Base-by-base conservation (phyloP, 1,139 yeast species). In the Zygosaccharomyces sapae region DNA sequence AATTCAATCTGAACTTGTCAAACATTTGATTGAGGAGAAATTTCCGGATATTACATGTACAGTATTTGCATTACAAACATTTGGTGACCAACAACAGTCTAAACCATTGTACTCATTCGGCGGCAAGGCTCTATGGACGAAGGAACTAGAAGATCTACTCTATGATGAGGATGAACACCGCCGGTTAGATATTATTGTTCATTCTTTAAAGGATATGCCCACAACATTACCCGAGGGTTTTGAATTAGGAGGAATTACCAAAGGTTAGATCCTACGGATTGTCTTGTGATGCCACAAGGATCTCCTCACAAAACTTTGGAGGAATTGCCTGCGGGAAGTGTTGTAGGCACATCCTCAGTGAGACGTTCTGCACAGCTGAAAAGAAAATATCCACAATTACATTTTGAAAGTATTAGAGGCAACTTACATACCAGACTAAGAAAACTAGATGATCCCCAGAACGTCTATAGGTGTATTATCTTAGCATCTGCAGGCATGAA, bases 91-190 rank as follows among this genome's bases (percentile, higher is more conserved):
- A 64, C 82, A 85, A 34, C 92, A 82, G 63, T 78, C 77, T 59
- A 83, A 81, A 61, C 97, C 98, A 3, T 74, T 92, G 47, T 94
- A 92, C 67, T 79, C 96, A 5, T 92, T 92, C 69, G 97, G 97
- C 33, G 98, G 98, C 24, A 92, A 92, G 66, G 81, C 96, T 0
- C 70, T 92, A 37, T 92, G 98, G 98, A 92, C 98, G 8, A 86
- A 88, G 63, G 98, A 92, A 67, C 74, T 92, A 52, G 98, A 92
- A 68, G 83, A 81, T 29, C 71, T 89, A 47, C 71, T 92, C 47
- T 73, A 85, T 55, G 76, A 71, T 38, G 80, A 74, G 55, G 86
- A 87, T 47, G 73, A 80, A 63, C 50, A 50, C 1, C 48, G 54
- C 19, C 54, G 58, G 43, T 74, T 92, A 46, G 97, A 92, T 66